Base-by-base conservation (phyloP, 352 stramenopile genomes). In the Saprolegnia parasitica region DNA sequence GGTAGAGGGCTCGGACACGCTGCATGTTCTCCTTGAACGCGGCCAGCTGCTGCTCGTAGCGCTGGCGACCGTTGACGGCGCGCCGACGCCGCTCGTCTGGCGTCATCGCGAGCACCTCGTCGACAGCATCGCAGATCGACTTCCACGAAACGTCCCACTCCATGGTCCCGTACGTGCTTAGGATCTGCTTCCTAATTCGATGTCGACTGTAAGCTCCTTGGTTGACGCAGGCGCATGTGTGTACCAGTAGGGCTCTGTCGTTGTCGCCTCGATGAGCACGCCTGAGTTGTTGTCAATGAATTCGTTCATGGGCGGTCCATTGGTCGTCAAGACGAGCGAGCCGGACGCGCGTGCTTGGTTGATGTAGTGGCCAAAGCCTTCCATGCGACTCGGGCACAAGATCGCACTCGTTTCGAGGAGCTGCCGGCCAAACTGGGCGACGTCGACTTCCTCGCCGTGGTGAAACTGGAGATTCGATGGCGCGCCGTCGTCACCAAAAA, bases 231-330 rank as follows among this genome's bases (percentile, higher is more conserved):
- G 37, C n/a, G n/a, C n/a, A n/a, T n/a, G n/a, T n/a, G n/a, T n/a
- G n/a, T n/a, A n/a, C n/a, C n/a, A n/a, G n/a, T n/a, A n/a, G n/a
- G n/a, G n/a, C n/a, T n/a, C n/a, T n/a, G n/a, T n/a, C n/a, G n/a
- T n/a, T n/a, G 4, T n/a, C 64, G 5, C 72, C 68, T 63, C 52
- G 23, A 88, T 75, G 20, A 86, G 55, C 24, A 78, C 76, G 26
- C 81, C 81, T 16, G 75, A 83, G n/a, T 62, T 65, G 9, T 60
- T 57, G 4, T 77, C 81, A 56, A 88, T 76, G 29, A 88, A 71
- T 47, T 88, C 78, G 62, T 88, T 86, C 80, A 88, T 88, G 3
- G 80, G 80, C 32, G 77, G 50, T 1, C 81, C 65, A 50, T 86
- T 74, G 13, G 80, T 88, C 8, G 80, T 88, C 18, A 86, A 55